Percentiles rank a stretch among this genome's conserved stretches.
These are phyloP conservation scores for Phytophthora fragariae DNA, from an alignment of 352 stramenopile species.

Conservation along the genomic window DNA sequence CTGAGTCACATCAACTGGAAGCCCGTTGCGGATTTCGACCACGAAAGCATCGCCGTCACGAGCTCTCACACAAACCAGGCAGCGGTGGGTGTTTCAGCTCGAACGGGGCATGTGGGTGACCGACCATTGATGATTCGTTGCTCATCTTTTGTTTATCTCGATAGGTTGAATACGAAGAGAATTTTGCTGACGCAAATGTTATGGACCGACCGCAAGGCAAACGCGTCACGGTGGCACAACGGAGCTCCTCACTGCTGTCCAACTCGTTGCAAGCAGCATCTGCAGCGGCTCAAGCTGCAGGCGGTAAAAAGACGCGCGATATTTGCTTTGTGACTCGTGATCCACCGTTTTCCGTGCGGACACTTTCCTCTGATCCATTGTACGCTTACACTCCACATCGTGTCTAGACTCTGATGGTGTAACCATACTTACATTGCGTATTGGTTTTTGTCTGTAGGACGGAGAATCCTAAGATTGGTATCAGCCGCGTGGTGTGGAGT, in stretches of 20 bases:
- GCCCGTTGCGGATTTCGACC: constrained; percentile 74
- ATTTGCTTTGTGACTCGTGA: constrained; percentile 78
- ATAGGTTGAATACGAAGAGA: constrained; percentile 79
- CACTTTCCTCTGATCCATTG: constrained; percentile 69
- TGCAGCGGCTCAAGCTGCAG: constrained; percentile 60
- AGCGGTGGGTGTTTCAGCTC: constrained; percentile 38
- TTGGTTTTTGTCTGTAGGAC: constrained; percentile 44
- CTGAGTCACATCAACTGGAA: constrained; percentile 85
- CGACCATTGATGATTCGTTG: too few relatives aligned
- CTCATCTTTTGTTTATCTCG: not conserved
- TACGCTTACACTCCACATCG: constrained; percentile 22
- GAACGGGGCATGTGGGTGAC: not conserved
- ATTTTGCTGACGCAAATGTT: constrained; percentile 57
- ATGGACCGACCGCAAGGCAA: constrained; percentile 70
- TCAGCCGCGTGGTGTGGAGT: constrained; percentile 75
- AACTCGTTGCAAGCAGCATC: constrained; percentile 71
- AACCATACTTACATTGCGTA: not conserved
- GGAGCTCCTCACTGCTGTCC: constrained; percentile 48
- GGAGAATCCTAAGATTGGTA: constrained; percentile 76
- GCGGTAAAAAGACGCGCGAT: constrained; percentile 53
- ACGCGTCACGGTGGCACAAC: constrained; percentile 53
- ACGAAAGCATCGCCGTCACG: constrained; percentile 63
- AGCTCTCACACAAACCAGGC: constrained; percentile 51
- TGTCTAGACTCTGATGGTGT: not conserved
- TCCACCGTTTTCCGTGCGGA: constrained; percentile 79